phyloP scores from a whole-genome alignment of 495 filamentous ascomycete genomes.

The Neurospora sp. region DNA sequence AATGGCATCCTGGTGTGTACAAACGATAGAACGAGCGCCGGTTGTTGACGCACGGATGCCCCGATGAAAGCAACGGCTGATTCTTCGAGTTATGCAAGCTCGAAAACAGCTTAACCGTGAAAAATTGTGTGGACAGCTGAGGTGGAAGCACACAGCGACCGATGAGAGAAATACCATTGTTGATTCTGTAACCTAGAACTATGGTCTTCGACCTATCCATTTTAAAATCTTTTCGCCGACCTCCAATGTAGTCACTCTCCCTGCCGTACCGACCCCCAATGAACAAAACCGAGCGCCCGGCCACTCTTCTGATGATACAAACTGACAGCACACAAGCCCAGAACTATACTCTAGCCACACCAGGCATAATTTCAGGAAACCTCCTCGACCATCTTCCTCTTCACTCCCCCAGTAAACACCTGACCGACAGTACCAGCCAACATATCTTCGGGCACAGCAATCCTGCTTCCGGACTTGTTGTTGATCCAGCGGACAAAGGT shows the following conservation, averaged over 20 bases:
- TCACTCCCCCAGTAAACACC: slow-evolving; percentile 37
- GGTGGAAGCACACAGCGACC: neutral
- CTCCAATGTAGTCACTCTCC: neutral
- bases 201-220: neutral
- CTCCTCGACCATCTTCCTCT: slow-evolving; percentile 36
- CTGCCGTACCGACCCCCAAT: neutral
- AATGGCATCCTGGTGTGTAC: neutral
- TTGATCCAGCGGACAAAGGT: slow-evolving; percentile 73
- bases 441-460: slow-evolving; percentile 79
- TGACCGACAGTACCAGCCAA: slow-evolving; percentile 56
- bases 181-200: neutral
- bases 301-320: neutral
- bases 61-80: neutral
- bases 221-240: neutral
- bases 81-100: neutral
- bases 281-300: neutral
- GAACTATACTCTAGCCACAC: neutral
- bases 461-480: slow-evolving; percentile 52
- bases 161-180: neutral
- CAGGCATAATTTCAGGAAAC: slow-evolving; percentile 17
- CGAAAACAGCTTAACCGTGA: too few relatives aligned
- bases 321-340: neutral
- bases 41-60: neutral
- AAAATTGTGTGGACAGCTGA: neutral
- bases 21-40: neutral